phyloP scores from a whole-genome alignment of 176 grass and related monocot species.

The Aegilops sharonensis region DNA sequence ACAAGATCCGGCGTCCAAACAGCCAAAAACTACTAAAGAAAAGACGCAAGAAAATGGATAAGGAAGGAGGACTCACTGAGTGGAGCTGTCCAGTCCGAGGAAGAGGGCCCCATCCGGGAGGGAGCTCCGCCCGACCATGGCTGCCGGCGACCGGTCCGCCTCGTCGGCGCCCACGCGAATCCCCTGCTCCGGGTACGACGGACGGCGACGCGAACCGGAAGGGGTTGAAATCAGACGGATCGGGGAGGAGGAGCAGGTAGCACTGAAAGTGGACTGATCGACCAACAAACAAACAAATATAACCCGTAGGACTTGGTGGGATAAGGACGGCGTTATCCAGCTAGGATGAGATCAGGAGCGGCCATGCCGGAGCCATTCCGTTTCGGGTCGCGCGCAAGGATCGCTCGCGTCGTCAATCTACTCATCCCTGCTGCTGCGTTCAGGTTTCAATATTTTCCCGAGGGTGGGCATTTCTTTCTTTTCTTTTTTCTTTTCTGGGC shows the following conservation, averaged over 20 bases:
- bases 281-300: background rate
- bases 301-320: background rate
- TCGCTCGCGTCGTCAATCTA: background rate
- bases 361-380: constrained; percentile 3
- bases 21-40: background rate
- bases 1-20: background rate
- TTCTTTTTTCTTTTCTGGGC: too few species aligned
- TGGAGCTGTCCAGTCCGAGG: constrained; percentile 94
- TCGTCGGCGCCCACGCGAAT: background rate
- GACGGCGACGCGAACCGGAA: background rate
- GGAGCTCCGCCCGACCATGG: constrained; percentile 42
- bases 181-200: background rate
- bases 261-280: background rate
- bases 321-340: constrained; percentile 4
- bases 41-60: background rate
- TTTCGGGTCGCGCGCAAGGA: background rate
- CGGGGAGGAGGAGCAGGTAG: background rate
- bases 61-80: constrained; percentile 58
- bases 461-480: too few species aligned
- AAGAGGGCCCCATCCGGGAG: constrained; percentile 78
- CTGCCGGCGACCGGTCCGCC: background rate
- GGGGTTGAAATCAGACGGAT: background rate
- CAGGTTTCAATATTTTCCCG: too few species aligned
- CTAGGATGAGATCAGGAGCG: constrained; percentile 8
- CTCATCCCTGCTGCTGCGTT: too few species aligned